Percentiles rank a stretch among this genome's conserved stretches.
phyloP scores from a whole-genome alignment of 352 stramenopile species.

The Elongisporangium undulatum region DNA sequence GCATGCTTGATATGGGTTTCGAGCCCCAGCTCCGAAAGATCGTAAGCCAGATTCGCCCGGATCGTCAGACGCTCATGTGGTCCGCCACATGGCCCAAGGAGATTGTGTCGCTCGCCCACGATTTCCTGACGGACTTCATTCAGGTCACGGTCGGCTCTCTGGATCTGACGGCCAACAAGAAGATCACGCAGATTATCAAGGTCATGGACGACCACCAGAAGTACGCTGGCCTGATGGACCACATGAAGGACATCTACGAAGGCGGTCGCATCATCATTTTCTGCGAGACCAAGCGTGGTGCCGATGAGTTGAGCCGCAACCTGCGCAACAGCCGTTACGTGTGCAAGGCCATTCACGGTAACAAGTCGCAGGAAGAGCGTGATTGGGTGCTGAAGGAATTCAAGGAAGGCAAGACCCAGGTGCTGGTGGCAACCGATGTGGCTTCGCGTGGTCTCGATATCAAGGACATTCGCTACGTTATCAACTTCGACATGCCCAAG shows the following conservation, averaged over 20 bases:
- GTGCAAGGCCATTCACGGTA: conserved; percentile 97
- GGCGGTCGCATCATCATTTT: conserved; percentile 98
- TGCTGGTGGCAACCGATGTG: conserved; percentile 99
- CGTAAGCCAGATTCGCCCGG: conserved; percentile 95
- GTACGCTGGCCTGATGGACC: conserved; percentile 87
- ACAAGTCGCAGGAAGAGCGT: conserved; percentile 98
- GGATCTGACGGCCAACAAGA: conserved; percentile 97
- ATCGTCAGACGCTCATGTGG: conserved; percentile 99
- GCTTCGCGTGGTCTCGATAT: conserved; percentile 99
- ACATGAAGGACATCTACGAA: conserved; percentile 85
- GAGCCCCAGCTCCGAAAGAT: conserved; percentile 95
- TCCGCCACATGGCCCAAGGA: conserved; percentile 98
- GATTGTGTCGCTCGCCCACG: conserved; percentile 94
- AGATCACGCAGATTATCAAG: conserved; percentile 97
- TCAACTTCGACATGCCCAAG: conserved; percentile 99
- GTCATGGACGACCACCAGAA: conserved; percentile 96
- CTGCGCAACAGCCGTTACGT: conserved; percentile 92
- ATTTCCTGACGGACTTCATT: conserved; percentile 98
- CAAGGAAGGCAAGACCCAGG: conserved; percentile 92
- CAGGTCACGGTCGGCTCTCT: conserved; percentile 95
- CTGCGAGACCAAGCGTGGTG: conserved; percentile 98
- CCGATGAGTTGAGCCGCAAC: conserved; percentile 95
- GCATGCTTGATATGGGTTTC: conserved; percentile 96
- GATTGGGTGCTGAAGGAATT: conserved; percentile 98
- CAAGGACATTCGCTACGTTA: conserved; percentile 98